Evolutionary conservation across 1,284 basidiomycete species (phyloP).

Genomic region (Ganoderma leucocontextum): DNA sequence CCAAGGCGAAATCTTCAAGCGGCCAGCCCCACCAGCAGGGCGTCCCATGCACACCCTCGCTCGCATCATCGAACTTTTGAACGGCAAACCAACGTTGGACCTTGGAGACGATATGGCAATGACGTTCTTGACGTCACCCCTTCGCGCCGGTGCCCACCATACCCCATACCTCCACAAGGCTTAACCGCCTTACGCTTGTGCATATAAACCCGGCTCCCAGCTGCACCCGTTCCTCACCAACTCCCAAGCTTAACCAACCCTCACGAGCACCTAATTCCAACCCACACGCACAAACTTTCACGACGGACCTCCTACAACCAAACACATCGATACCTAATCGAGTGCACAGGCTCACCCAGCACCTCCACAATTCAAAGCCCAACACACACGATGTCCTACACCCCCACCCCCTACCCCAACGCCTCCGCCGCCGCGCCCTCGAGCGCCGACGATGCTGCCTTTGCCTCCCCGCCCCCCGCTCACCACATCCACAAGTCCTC

Average conservation of each 20-base stretch:
- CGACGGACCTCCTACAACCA: background rate
- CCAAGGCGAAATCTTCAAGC: too few relatives aligned
- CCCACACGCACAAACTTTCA: background rate
- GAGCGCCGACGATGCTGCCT: background rate
- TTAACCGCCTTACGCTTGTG: background rate
- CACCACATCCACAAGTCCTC: constrained; percentile 42
- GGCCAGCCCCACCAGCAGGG: too few relatives aligned
- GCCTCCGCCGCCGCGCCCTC: background rate
- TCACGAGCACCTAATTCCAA: background rate
- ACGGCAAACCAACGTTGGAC: too few relatives aligned
- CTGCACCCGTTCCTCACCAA: too few relatives aligned
- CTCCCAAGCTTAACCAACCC: background rate
- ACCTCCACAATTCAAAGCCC: background rate
- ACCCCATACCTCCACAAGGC: too few relatives aligned
- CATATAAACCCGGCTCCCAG: background rate
- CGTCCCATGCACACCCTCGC: too few relatives aligned
- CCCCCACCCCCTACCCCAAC: background rate
- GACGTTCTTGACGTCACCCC: background rate
- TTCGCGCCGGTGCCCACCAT: too few relatives aligned
- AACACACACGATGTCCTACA: background rate
- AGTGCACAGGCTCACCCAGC: background rate
- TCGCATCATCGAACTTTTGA: too few relatives aligned
- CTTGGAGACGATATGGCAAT: background rate
- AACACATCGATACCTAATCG: background rate
- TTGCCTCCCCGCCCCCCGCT: constrained; percentile 37